These are phyloP conservation scores for Acanthamoeba sp. DNA, from an alignment of 208 protist genomes.

Conservation along the genomic window DNA sequence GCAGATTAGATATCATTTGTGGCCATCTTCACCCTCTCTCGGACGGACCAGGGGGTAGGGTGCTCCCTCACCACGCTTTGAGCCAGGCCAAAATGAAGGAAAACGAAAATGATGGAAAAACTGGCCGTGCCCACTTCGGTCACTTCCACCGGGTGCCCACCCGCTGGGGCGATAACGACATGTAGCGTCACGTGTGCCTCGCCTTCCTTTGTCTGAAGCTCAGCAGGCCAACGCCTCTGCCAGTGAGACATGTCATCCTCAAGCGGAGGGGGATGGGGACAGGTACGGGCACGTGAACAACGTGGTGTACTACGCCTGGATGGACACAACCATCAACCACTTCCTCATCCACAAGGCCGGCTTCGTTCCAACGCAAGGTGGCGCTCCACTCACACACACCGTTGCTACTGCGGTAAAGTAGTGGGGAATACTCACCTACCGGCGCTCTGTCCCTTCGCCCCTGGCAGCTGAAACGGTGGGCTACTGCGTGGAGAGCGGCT, in stretches of 20 bases:
- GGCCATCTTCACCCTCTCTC: too few relatives aligned
- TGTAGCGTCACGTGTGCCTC: neutral
- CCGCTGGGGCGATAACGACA: conserved; percentile 38
- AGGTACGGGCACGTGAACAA: conserved; percentile 59
- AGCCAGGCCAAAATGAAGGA: too few relatives aligned
- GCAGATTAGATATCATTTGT: too few relatives aligned
- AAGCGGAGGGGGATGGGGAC: too few relatives aligned
- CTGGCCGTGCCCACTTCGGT: neutral
- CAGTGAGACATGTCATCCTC: too few relatives aligned
- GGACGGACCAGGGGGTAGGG: too few relatives aligned
- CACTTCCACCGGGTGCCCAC: conserved; percentile 5
- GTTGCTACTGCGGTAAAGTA: too few relatives aligned
- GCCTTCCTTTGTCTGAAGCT: neutral
- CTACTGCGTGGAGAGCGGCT: conserved; percentile 33
- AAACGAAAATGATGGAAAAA: too few relatives aligned
- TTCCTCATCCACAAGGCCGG: conserved; percentile 10
- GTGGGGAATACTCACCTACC: too few relatives aligned
- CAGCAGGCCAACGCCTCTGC: neutral
- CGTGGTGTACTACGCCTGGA: conserved; percentile 45
- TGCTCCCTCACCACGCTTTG: too few relatives aligned
- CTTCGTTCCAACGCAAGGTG: neutral
- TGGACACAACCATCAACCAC: conserved; percentile 51
- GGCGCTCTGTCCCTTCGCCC: too few relatives aligned
- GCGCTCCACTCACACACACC: too few relatives aligned
- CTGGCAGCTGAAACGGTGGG: neutral